Evolutionary conservation across 1,284 basidiomycete species (phyloP), one percentile per base, ranked within the genome.

Genomic region (Rhodotorula sp.): DNA sequence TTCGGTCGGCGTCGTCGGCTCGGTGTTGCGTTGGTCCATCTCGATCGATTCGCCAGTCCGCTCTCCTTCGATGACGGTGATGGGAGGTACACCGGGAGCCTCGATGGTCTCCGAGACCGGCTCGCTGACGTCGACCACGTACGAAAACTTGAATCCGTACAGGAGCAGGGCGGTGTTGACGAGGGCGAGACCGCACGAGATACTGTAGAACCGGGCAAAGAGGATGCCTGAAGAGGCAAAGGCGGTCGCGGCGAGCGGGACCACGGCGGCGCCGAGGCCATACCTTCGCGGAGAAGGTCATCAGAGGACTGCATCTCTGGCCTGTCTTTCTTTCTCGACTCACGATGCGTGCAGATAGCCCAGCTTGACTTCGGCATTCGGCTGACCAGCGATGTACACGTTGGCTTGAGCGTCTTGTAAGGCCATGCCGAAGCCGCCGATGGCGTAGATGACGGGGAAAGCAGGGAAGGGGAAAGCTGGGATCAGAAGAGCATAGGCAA

Each of bases 351-450:
- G 75, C 0, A 76, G 49, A n/a, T 61, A 59, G 3, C 70, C 69
- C 2, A 76, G 63, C 59, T 69, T 69, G 16, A 58, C 59, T 23
- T 76, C 75, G 1, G 69, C 49, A 26, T 67, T 65, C 0, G 73
- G 70, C 0, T 72, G 57, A 0, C 57, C 58, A 0, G 73, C 70
- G 31, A 76, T 55, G 61, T 58, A 76, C 5, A 67, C 65, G 49
- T 76, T 76, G 2, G 75, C 73, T 45, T 60, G 52, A 0, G 71
- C 66, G 47, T 74, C 70, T n/a, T 76, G 74, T 0, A 72, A 45
- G 0, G 73, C 68, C 63, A 76, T 67, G 2, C 75, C 65, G 43
- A 70, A 56, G 7, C 75, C 75, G 15, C 66, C 57, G 47, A 74
- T 4, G 16, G 65, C 66, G 62, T 72, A 75, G 55, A 64, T 55